A percentile compares a stretch with the other conserved stretches of the same genome.
Evolutionary conservation across 75 land plant species (phyloP).

Genomic region (Adiantum capillusveneris): DNA sequence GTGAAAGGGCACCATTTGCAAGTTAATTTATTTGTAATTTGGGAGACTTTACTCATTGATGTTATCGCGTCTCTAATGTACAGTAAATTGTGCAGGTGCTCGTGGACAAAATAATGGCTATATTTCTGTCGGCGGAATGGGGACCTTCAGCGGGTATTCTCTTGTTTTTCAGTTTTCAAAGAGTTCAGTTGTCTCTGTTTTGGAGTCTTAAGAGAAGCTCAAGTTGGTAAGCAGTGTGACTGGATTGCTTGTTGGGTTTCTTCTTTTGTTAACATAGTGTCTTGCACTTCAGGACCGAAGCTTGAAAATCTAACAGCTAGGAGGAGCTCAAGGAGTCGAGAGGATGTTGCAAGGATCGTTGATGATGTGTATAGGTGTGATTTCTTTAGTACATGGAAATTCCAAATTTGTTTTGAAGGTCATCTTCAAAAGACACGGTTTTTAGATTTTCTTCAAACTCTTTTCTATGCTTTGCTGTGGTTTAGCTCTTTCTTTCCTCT

Average conservation of each 20-base stretch:
- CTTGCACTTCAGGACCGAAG: constrained; percentile 3
- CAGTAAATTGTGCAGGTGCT: constrained; percentile 21
- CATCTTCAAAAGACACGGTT: too few relatives aligned
- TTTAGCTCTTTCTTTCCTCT: too few relatives aligned
- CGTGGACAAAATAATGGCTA: constrained; percentile 34
- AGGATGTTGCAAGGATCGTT: constrained; percentile 25
- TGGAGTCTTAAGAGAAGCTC: too few relatives aligned
- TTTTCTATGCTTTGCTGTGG: too few relatives aligned
- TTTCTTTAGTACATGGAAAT: too few relatives aligned
- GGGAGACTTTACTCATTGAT: too few relatives aligned
- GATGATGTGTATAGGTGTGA: constrained; percentile 27
- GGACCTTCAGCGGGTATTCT: not conserved
- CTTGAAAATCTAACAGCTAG: not conserved
- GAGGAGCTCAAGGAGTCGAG: constrained; percentile 2
- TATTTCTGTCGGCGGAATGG: constrained; percentile 14
- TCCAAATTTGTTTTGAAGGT: too few relatives aligned
- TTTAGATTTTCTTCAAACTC: too few relatives aligned
- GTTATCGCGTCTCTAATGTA: not conserved
- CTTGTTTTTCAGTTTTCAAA: not conserved
- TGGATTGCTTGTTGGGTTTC: too few relatives aligned
- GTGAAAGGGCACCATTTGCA: too few relatives aligned
- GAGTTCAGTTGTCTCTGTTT: not conserved
- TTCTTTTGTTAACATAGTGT: not conserved
- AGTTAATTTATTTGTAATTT: too few relatives aligned
- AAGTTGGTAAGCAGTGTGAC: not conserved